phyloP scores from a whole-genome alignment of 2,329 filamentous ascomycete species.

The Colletotrichum camelliae region DNA sequence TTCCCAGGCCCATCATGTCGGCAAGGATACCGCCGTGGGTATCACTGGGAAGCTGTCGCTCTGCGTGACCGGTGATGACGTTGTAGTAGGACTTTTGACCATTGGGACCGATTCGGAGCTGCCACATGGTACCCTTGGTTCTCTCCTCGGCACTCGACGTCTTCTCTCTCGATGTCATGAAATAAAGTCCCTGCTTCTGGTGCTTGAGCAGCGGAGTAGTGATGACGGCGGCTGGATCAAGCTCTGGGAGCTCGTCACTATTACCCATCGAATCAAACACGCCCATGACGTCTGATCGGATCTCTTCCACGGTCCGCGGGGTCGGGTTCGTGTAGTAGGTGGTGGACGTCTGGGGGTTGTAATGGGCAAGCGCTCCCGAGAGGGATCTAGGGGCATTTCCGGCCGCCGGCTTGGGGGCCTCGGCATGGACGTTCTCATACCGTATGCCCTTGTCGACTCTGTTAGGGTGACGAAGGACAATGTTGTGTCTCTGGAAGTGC shows the following conservation, averaged over 20 bases:
- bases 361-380: constrained; percentile 12
- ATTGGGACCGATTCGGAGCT: constrained; percentile 55
- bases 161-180: constrained; percentile 82
- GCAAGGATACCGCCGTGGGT: constrained; percentile 77
- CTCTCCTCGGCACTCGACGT: constrained; percentile 60
- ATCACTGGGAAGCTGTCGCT: constrained; percentile 65
- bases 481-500: constrained; percentile 67
- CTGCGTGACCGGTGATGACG: constrained; percentile 78
- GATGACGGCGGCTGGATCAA: constrained; percentile 68
- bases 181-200: constrained; percentile 88
- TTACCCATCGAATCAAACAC: constrained; percentile 87
- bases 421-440: constrained; percentile 78
- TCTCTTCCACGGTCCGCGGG: constrained; percentile 79
- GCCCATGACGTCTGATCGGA: constrained; percentile 80
- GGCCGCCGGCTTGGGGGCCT: constrained; percentile 41
- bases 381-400: constrained; percentile 35
- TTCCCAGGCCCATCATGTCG: constrained; percentile 90
- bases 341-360: constrained; percentile 12
- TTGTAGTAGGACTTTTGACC: constrained; percentile 74
- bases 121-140: constrained; percentile 79
- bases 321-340: constrained; percentile 31
- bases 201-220: constrained; percentile 77
- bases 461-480: constrained; percentile 63
- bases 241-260: constrained; percentile 76
- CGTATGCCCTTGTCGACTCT: constrained; percentile 69